Evolutionary conservation across 495 filamentous ascomycete species (phyloP).

Genomic region (Penicillium paradoxum): DNA sequence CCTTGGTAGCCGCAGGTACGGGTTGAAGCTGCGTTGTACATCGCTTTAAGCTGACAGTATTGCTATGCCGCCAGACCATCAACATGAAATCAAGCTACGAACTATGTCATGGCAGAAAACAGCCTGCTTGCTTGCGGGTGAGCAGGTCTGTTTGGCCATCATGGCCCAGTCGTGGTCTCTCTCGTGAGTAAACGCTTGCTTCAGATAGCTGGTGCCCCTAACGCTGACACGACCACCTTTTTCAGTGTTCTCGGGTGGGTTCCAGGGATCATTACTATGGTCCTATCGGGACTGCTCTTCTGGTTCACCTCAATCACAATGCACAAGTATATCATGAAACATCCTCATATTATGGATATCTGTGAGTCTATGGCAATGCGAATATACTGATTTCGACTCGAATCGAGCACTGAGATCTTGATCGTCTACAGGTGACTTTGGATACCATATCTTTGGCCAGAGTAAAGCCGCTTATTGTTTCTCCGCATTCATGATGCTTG

Average conservation of each 20-base stretch:
- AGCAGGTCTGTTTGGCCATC: constrained; percentile 47
- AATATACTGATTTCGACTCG: background rate
- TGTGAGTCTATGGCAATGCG: constrained; percentile 22
- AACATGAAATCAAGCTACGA: constrained; percentile 44
- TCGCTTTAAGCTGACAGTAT: background rate
- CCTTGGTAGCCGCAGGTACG: constrained; percentile 24
- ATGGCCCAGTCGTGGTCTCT: constrained; percentile 48
- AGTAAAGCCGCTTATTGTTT: constrained; percentile 32
- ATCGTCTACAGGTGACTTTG: constrained; percentile 27
- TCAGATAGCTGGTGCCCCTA: background rate
- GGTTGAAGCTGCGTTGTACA: background rate
- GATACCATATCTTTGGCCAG: constrained; percentile 40
- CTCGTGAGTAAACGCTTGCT: constrained; percentile 23
- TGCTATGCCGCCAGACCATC: constrained; percentile 25
- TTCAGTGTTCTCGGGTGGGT: constrained; percentile 44
- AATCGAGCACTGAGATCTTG: background rate
- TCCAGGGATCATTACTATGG: constrained; percentile 40
- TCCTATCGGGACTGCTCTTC: constrained; percentile 32
- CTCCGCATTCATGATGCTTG: constrained; percentile 35
- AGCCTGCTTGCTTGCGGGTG: constrained; percentile 39
- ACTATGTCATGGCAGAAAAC: constrained; percentile 49
- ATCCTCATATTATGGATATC: constrained; percentile 44
- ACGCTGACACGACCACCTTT: background rate
- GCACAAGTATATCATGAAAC: constrained; percentile 45
- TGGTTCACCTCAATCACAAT: constrained; percentile 45